Percentiles rank a stretch among this genome's conserved stretches.
phyloP scores from a whole-genome alignment of 2,329 filamentous ascomycete species.

The Fusarium equiseti region DNA sequence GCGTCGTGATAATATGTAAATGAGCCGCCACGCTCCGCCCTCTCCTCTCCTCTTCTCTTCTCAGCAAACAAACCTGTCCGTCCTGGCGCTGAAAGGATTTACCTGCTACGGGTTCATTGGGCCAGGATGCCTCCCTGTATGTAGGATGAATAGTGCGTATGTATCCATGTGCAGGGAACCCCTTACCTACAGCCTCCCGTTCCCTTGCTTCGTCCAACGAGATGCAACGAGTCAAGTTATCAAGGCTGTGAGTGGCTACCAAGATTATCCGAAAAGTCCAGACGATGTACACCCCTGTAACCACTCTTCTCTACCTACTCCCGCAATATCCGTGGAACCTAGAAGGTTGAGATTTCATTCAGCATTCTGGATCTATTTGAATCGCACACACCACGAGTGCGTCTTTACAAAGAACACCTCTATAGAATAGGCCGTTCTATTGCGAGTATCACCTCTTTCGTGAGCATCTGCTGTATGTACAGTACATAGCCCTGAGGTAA shows the following conservation, averaged over 20 bases:
- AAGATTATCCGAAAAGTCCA: conserved; percentile 13
- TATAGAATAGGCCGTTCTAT: conserved; percentile 8
- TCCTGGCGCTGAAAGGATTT: conserved; percentile 20
- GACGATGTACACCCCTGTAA: conserved; percentile 5
- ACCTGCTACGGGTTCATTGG: conserved; percentile 4
- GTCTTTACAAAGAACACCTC: conserved; percentile 19
- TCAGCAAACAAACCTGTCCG: conserved; percentile 4
- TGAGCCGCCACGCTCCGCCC: conserved; percentile 5
- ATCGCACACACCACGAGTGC: background rate
- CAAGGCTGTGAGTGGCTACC: conserved; percentile 19
- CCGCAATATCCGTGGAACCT: conserved; percentile 11
- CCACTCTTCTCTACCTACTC: conserved; percentile 13
- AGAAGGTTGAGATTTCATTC: conserved; percentile 26
- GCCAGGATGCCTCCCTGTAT: conserved; percentile 4
- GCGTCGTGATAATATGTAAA: conserved; percentile 46
- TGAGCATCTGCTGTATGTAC: background rate
- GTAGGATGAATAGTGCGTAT: background rate
- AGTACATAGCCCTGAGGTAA: background rate
- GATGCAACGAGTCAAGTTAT: conserved; percentile 5
- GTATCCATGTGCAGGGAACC: background rate
- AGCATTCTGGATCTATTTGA: conserved; percentile 25
- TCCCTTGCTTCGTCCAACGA: background rate
- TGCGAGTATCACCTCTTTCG: conserved; percentile 20
- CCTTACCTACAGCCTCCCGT: conserved; percentile 2
- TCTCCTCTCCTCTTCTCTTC: conserved; percentile 6